Evolutionary conservation across 2,329 filamentous ascomycete species (phyloP).

Genomic region (Talaromyces sp.): DNA sequence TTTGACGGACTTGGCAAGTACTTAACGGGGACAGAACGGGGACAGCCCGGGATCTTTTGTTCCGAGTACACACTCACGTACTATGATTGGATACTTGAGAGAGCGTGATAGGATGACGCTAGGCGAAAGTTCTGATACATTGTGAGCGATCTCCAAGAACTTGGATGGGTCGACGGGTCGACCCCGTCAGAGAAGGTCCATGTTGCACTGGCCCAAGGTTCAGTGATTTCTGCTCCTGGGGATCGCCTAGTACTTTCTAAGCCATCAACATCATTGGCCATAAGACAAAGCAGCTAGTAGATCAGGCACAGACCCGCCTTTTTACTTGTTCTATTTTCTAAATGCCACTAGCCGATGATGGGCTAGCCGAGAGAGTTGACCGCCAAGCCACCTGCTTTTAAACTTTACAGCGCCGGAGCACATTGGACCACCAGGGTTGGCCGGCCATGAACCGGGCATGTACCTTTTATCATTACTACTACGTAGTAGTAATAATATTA

Average conservation of each 20-base stretch:
- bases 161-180: background rate
- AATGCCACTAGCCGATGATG: background rate
- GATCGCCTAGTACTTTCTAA: background rate
- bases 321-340: background rate
- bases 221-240: background rate
- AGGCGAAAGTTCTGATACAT: background rate
- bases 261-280: background rate
- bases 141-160: background rate
- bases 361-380: background rate
- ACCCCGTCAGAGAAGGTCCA: background rate
- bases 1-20: background rate
- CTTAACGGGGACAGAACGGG: too few species aligned
- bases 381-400: background rate
- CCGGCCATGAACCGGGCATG: background rate
- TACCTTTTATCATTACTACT: background rate
- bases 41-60: background rate
- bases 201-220: background rate
- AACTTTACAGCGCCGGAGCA: background rate
- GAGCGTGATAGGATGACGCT: background rate
- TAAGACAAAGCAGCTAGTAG: background rate
- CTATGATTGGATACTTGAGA: background rate
- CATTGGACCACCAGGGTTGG: background rate
- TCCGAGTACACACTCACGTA: background rate
- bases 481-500: background rate
- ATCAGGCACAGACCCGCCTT: background rate